Conservation (phyloP, 768 basidiomycete species). For the Hysterangium stoloniferum region DNA sequence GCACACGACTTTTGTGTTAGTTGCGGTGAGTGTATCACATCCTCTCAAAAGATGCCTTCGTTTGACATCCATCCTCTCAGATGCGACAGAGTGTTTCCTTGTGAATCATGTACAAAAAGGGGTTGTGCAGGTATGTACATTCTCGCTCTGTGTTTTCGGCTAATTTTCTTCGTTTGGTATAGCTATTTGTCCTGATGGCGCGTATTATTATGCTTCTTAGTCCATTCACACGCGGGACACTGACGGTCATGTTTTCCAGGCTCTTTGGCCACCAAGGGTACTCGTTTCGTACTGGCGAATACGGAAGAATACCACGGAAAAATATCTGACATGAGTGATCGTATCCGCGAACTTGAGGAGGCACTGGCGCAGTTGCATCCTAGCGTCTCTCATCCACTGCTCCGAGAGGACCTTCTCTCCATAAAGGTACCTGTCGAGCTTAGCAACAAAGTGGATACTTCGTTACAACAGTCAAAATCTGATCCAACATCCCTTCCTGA, state of each 20-base stretch:
- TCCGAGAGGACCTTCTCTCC: conserved; percentile 11
- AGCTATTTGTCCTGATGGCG: conserved; percentile 11
- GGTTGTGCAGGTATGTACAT: conserved; percentile 13
- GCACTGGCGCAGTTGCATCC: conserved; percentile 9
- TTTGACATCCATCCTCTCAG: neutral
- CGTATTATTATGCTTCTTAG: conserved; percentile 54
- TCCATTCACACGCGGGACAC: conserved; percentile 70
- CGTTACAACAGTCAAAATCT: neutral
- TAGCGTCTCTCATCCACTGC: conserved; percentile 1
- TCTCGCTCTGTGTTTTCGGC: neutral
- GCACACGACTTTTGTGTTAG: too few relatives aligned
- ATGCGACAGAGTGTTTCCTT: conserved; percentile 15
- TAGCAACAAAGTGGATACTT: conserved; percentile 2
- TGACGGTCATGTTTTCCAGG: conserved; percentile 36
- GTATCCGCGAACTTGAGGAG: conserved; percentile 16
- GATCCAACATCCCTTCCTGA: neutral
- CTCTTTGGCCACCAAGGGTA: conserved; percentile 6
- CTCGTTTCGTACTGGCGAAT: conserved; percentile 18
- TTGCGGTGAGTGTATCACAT: neutral
- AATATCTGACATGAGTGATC: conserved; percentile 16
- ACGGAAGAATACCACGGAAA: conserved; percentile 18
- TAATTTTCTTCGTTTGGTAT: neutral
- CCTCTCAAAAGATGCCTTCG: neutral
- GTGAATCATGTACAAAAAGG: conserved; percentile 15
- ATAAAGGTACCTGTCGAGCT: conserved; percentile 11